Conservation (phyloP, 2,329 filamentous ascomycete genomes). For the Fusarium keratoplasticum region DNA sequence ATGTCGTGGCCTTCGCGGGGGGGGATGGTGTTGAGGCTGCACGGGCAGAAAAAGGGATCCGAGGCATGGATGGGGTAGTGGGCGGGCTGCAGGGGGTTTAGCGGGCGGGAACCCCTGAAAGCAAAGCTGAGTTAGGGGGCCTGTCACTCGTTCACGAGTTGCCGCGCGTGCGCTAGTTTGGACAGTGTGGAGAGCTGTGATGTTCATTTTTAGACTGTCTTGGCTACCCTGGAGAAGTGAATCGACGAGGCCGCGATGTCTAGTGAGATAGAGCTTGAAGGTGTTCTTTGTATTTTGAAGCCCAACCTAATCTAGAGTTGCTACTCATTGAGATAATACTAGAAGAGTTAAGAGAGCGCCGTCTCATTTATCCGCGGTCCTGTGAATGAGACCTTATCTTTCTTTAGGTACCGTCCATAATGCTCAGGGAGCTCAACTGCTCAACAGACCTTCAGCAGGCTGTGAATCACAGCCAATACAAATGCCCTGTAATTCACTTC, state of each 20-base stretch:
- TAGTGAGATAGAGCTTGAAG: neutral
- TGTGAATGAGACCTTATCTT: neutral
- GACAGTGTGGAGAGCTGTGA: neutral
- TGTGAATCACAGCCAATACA: too few species aligned
- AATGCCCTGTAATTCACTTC: neutral
- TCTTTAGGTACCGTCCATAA: rapidly evolving
- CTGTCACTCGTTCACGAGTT: slow-evolving; percentile 28
- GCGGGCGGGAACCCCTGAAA: slow-evolving; percentile 37
- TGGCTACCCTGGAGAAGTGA: neutral
- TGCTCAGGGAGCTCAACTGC: neutral
- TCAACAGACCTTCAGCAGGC: neutral
- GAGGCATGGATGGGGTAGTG: slow-evolving; percentile 28
- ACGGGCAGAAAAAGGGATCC: slow-evolving; percentile 32
- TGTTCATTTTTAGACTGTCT: neutral
- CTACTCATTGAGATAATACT: neutral
- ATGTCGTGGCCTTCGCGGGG: slow-evolving; percentile 44
- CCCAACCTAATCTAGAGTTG: neutral
- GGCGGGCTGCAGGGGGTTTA: slow-evolving; percentile 31
- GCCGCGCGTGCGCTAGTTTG: neutral
- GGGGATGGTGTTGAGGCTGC: slow-evolving; percentile 37
- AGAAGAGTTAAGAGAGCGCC: neutral
- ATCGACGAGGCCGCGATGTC: neutral
- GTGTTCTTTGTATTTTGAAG: neutral
- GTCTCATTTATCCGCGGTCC: neutral
- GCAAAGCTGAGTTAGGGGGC: slow-evolving; percentile 26